These are phyloP conservation scores for Verticillium longisporum DNA, from an alignment of 2,329 filamentous ascomycete species.

Conservation along the genomic window DNA sequence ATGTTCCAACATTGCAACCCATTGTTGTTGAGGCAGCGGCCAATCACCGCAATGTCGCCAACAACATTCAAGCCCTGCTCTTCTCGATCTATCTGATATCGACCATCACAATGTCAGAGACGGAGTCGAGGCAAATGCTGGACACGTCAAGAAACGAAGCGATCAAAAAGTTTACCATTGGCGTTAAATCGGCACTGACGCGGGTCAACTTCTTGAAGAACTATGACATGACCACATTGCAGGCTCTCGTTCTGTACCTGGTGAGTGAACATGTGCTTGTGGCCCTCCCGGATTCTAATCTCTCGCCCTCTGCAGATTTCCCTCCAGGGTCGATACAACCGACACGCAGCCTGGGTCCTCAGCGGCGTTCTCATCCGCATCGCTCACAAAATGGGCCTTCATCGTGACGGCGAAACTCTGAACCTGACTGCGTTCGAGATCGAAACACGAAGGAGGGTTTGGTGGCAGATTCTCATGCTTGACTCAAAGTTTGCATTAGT, in stretches of 20 bases:
- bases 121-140: slow-evolving; percentile 48
- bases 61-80: slow-evolving; percentile 18
- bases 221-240: slow-evolving; percentile 51
- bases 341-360: slow-evolving; percentile 53
- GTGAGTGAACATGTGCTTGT: slow-evolving; percentile 23
- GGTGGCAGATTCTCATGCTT: slow-evolving; percentile 57
- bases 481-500: slow-evolving; percentile 51
- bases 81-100: slow-evolving; percentile 13
- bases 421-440: slow-evolving; percentile 55
- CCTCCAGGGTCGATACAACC: slow-evolving; percentile 50
- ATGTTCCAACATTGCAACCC: slow-evolving; percentile 62
- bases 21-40: slow-evolving; percentile 57
- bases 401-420: slow-evolving; percentile 51
- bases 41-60: slow-evolving; percentile 46
- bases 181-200: slow-evolving; percentile 41
- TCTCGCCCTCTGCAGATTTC: slow-evolving; percentile 33
- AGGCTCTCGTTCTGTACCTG: slow-evolving; percentile 52
- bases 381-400: slow-evolving; percentile 61
- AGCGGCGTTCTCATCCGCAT: slow-evolving; percentile 56
- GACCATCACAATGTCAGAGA: slow-evolving; percentile 20
- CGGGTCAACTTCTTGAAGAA: slow-evolving; percentile 51
- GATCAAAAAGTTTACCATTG: slow-evolving; percentile 43
- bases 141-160: slow-evolving; percentile 42
- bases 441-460: slow-evolving; percentile 61
- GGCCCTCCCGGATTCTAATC: slow-evolving; percentile 8